Percentiles rank a stretch among this genome's conserved stretches.
These are phyloP conservation scores for Solanum neorickii DNA, from an alignment of 257 asterid genomes.

Conservation along the genomic window DNA sequence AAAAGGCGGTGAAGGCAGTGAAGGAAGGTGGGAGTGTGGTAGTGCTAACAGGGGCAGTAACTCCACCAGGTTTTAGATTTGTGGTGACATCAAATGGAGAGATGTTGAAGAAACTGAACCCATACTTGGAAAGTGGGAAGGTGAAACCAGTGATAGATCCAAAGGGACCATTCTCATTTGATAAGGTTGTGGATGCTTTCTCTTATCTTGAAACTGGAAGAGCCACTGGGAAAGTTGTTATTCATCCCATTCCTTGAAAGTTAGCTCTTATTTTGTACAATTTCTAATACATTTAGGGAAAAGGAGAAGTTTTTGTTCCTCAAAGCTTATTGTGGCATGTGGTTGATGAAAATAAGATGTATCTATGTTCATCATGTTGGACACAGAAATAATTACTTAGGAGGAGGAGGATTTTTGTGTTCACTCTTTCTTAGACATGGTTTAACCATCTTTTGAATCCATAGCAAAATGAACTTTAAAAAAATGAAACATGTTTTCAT, in stretches of 20 bases:
- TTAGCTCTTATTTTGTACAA: neutral
- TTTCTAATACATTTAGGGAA: neutral
- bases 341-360: neutral
- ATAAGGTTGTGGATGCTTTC: conserved; percentile 67
- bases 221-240: conserved; percentile 74
- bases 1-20: conserved; percentile 67
- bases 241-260: conserved; percentile 66
- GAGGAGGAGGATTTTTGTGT: neutral
- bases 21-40: conserved; percentile 85
- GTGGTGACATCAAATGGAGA: conserved; percentile 77
- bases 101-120: conserved; percentile 51
- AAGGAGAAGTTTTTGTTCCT: neutral
- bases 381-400: neutral
- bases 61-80: conserved; percentile 78
- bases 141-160: conserved; percentile 66
- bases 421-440: neutral
- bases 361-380: neutral
- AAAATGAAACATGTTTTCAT: neutral
- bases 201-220: conserved; percentile 60
- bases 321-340: neutral
- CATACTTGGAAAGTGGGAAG: conserved; percentile 64
- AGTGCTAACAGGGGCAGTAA: conserved; percentile 64
- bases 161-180: conserved; percentile 69
- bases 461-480: neutral
- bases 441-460: neutral